These are phyloP conservation scores for Paramyrothecium sp. DNA, from an alignment of 2,329 filamentous ascomycete genomes.

Conservation along the genomic window DNA sequence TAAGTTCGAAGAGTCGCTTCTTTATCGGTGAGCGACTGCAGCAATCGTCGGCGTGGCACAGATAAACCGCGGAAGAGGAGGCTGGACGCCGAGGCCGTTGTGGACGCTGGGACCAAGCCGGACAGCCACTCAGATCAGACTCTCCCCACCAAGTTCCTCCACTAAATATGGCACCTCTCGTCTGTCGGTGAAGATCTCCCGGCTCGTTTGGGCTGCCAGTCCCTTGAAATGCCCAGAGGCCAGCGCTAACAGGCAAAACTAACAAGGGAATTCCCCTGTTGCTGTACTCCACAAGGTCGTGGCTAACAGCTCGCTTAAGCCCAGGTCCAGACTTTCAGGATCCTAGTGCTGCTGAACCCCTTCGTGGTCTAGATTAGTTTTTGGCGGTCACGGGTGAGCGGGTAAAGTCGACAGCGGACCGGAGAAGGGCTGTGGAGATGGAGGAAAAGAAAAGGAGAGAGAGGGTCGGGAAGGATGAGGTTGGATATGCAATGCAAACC, in stretches of 20 bases:
- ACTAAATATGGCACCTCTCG: background rate
- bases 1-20: background rate
- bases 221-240: background rate
- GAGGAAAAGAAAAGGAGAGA: background rate
- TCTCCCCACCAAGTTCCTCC: background rate
- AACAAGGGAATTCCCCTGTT: background rate
- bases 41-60: background rate
- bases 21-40: background rate
- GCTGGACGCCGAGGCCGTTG: background rate
- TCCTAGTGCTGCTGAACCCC: background rate
- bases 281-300: background rate
- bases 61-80: background rate
- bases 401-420: background rate
- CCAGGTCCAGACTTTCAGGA: background rate
- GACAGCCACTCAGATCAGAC: background rate
- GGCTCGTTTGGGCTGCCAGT: background rate
- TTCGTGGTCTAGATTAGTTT: background rate
- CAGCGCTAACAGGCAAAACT: background rate
- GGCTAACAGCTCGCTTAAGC: background rate
- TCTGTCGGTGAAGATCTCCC: conserved; percentile 5
- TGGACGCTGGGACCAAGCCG: background rate
- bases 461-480: background rate
- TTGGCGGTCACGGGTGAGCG: background rate
- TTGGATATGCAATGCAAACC: background rate
- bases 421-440: background rate